Percentiles rank a stretch among this genome's conserved stretches.
These are phyloP conservation scores for Colletotrichum sp. DNA, from an alignment of 2,329 filamentous ascomycete species.

Conservation along the genomic window DNA sequence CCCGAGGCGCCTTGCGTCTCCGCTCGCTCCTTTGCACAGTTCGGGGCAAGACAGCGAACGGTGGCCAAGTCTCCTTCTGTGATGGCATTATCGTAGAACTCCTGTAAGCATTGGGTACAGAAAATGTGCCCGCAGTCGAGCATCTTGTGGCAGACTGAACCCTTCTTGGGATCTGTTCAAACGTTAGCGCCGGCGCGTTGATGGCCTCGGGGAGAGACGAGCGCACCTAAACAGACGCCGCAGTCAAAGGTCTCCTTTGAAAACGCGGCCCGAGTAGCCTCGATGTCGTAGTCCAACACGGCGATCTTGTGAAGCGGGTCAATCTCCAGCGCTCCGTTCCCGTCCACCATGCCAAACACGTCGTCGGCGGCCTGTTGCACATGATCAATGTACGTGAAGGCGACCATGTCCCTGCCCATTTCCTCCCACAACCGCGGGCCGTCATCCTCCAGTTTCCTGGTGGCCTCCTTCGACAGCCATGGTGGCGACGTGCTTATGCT, in stretches of 20 bases:
- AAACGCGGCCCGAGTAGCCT: conserved; percentile 76
- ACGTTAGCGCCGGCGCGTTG: conserved; percentile 21
- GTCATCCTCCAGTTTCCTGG: conserved; percentile 56
- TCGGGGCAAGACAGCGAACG: conserved; percentile 80
- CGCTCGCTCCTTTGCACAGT: conserved; percentile 72
- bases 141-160: conserved; percentile 79
- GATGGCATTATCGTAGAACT: conserved; percentile 90
- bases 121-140: conserved; percentile 89
- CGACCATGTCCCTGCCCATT: conserved; percentile 61
- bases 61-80: conserved; percentile 80
- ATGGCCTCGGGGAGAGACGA: background rate
- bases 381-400: conserved; percentile 69
- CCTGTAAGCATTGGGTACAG: conserved; percentile 83
- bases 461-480: conserved; percentile 58
- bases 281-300: conserved; percentile 79
- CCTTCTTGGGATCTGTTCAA: conserved; percentile 82
- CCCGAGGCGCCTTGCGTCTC: conserved; percentile 31
- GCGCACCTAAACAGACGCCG: conserved; percentile 75
- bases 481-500: conserved; percentile 57
- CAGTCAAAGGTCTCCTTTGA: conserved; percentile 87
- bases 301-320: conserved; percentile 67
- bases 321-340: conserved; percentile 55
- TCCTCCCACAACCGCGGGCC: conserved; percentile 66
- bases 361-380: conserved; percentile 63
- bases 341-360: conserved; percentile 62